These are phyloP conservation scores for Ophiognomonia clavigignenti-juglandacearum DNA, from an alignment of 2,329 filamentous ascomycete genomes.

Conservation along the genomic window DNA sequence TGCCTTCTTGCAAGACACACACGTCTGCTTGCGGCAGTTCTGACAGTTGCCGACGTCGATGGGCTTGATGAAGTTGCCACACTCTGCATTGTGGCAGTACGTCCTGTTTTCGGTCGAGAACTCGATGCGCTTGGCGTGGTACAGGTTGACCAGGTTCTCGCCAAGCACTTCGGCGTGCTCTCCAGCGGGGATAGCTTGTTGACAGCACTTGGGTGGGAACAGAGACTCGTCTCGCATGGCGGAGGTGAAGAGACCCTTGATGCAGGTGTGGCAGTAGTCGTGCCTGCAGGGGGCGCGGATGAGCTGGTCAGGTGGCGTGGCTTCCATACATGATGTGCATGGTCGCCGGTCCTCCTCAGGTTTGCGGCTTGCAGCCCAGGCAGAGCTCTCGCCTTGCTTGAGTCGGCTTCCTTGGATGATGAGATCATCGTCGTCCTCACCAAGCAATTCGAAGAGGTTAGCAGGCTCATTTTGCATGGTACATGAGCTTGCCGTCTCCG, in stretches of 20 bases:
- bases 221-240: background rate
- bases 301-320: background rate
- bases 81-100: constrained; percentile 43
- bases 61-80: constrained; percentile 41
- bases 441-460: background rate
- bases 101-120: constrained; percentile 39
- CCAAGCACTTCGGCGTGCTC: background rate
- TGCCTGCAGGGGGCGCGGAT: background rate
- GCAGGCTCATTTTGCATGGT: too few species aligned
- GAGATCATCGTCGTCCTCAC: background rate
- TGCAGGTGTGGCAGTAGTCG: background rate
- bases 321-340: background rate
- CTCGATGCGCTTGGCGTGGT: constrained; percentile 42
- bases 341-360: background rate
- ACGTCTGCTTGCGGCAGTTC: constrained; percentile 40
- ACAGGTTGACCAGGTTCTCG: constrained; percentile 27
- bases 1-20: constrained; percentile 42
- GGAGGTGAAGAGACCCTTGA: background rate
- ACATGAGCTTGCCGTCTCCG: background rate
- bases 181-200: background rate
- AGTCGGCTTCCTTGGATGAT: background rate
- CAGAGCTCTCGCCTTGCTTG: background rate
- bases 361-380: background rate
- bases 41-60: constrained; percentile 34
- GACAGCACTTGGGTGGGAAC: constrained; percentile 1